Conservation (phyloP, 495 filamentous ascomycete species). For the Hypoxylon fuscum region DNA sequence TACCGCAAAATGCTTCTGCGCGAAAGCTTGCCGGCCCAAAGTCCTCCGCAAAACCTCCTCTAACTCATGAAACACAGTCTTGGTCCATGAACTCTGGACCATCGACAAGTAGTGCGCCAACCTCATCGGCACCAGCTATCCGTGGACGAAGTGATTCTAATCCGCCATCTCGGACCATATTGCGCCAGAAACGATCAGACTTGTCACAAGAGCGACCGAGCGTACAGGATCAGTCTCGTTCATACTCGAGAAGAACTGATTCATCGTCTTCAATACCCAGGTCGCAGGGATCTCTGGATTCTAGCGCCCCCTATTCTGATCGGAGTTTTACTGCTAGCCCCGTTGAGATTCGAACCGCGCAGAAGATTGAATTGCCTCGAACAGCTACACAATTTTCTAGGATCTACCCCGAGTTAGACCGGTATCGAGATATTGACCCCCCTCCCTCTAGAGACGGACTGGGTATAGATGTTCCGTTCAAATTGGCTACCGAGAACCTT, state of each 20-base stretch:
- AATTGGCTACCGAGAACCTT: conserved; percentile 65
- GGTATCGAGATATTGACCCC: conserved; percentile 55
- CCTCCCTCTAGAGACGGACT: conserved; percentile 39
- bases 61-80: conserved; percentile 45
- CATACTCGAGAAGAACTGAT: conserved; percentile 49
- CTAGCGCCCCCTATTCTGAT: conserved; percentile 42
- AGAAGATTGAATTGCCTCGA: conserved; percentile 46
- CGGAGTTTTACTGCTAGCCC: conserved; percentile 52
- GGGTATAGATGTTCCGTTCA: conserved; percentile 52
- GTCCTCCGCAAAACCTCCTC: conserved; percentile 29
- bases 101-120: conserved; percentile 27
- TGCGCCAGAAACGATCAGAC: conserved; percentile 59
- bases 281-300: conserved; percentile 44
- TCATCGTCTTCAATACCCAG: conserved; percentile 52
- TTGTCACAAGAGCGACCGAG: conserved; percentile 49
- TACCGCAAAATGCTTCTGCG: conserved; percentile 45
- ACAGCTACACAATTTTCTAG: conserved; percentile 46
- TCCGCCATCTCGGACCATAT: conserved; percentile 50
- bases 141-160: conserved; percentile 16
- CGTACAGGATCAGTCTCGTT: conserved; percentile 41
- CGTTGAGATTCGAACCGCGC: conserved; percentile 47
- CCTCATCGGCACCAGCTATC: conserved; percentile 15
- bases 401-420: conserved; percentile 63
- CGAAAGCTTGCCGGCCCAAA: conserved; percentile 34
- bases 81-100: conserved; percentile 35